Base-by-base conservation (phyloP, 2,329 filamentous ascomycete genomes). In the Aspergillaceae sp. region DNA sequence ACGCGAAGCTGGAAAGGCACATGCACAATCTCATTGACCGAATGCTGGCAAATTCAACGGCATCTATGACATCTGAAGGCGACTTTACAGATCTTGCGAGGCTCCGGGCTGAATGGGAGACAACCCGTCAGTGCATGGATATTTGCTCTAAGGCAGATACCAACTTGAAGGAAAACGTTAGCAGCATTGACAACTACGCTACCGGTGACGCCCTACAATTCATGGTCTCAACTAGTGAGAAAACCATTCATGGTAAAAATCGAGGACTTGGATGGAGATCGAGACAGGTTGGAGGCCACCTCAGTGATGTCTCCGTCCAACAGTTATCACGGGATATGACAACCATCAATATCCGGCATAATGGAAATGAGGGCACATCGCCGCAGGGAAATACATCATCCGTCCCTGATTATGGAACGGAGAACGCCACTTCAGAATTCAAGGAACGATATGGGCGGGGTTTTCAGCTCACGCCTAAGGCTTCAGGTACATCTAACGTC, bases 41-140 rank as follows among this genome's bases (percentile, higher is more conserved):
- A 43, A 43, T 67, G 34, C 42, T 67, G 42, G 41, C 51, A 33
- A 67, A 63, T 54, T 64, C 63, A 41, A 62, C 34, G 47, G 41
- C 43, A 26, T 10, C 35, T n/a, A 49, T 51, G 26, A 49, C 51
- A 30, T 64, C 61, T 33, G 40, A 57, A 11, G 57, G 67, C 43
- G 62, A 65, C 27, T 35, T 52, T 42, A 48, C 53, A 26, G 62
- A 68, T 45, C 51, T 69, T 43, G 48, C 46, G 44, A 60, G 60
- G 52, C 53, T 70, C 46, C 59, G 51, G 9, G 63, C 66, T 34
- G 60, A 68, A 48, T 68, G 61, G 67, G 56, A 67, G 44, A 62
- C 63, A 10, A 51, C 63, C 43, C 58, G 59, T 37, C 56, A 66
- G 41, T 59, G 56, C 49, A 58, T 62, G 43, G 57, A 62, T 45